phyloP scores from a whole-genome alignment of 2,329 filamentous ascomycete genomes.

The Monilinia laxa region DNA sequence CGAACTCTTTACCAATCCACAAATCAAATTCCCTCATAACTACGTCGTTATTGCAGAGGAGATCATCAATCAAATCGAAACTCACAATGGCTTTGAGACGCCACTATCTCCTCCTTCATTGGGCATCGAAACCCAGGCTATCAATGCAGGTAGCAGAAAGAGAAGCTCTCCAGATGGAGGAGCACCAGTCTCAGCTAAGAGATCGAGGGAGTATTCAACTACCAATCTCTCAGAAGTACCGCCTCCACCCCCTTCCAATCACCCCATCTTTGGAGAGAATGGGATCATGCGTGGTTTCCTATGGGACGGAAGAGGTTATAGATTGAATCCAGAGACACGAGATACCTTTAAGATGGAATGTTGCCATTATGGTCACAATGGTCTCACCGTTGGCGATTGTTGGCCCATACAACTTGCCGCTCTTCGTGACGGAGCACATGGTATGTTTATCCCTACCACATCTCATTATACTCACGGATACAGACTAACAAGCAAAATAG shows the following conservation, averaged over 20 bases:
- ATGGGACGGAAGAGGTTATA: background rate
- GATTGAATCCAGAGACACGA: background rate
- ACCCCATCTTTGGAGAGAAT: conserved; percentile 5
- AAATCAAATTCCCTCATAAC: background rate
- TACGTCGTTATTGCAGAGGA: background rate
- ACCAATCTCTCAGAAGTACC: background rate
- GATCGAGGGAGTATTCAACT: background rate
- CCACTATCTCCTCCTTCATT: background rate
- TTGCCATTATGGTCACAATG: background rate
- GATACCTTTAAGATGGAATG: background rate
- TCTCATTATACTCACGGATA: background rate
- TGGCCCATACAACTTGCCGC: conserved; percentile 2
- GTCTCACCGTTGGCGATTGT: background rate
- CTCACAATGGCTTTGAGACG: conserved; percentile 4
- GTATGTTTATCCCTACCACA: background rate
- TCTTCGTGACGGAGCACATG: conserved; percentile 14
- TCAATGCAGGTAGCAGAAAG: background rate
- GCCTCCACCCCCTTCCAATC: background rate
- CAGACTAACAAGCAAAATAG: background rate
- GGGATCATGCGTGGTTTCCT: conserved; percentile 5
- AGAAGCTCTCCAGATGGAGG: background rate
- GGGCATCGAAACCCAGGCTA: background rate
- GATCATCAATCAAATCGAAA: background rate
- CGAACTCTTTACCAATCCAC: background rate
- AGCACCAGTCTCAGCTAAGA: background rate